Evolutionary conservation across 2,329 filamentous ascomycete species (phyloP), one percentile per base, ranked within the genome.

Genomic region (Iodosphaeria phyllophila): DNA sequence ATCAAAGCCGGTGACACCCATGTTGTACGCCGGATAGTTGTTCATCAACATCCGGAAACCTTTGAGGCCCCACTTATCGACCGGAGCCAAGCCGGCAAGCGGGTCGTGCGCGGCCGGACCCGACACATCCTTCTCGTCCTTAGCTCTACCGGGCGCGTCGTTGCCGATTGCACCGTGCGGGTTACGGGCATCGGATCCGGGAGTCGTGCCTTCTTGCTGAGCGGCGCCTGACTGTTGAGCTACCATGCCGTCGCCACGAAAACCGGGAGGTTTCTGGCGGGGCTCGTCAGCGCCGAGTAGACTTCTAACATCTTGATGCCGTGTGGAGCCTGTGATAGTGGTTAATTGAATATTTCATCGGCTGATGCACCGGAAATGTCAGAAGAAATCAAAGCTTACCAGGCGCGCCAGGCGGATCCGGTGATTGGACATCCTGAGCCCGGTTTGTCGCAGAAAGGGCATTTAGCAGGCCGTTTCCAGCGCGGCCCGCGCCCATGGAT

Each of bases 31-130:
- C 9, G 64, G 61, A 33, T 62, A 69, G 39, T 63, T 69, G 45
- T 64, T 67, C 57, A 74, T 72, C 44, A 74, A 47, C 16, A 64
- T 63, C 28, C 60, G 56, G 30, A 74, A 50, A 7, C 70, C 70
- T 41, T 74, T 74, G 23, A 74, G 52, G 4, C 70, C 70, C 57
- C 60, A 75, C 40, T 63, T 71, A 37, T 75, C 69, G 19, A 57
- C 58, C 4, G 63, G 56, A n/a, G 60, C 47, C 67, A 74, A 69
- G 22, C 65, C 63, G 23, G 56, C 52, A 14, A 74, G 48, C 22
- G 67, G 67, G 40, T 75, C 68, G 33, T 65, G 54, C 8, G 54
- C 46, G 18, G 59, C 54, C 4, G 48, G 44, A 5, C 38, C 32
- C 16, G 50, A 42, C 11, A 35, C 32, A 8, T 54, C 53, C 27